Conservation (phyloP, 768 basidiomycete genomes). For the Lactarius pseudohatsudake region DNA sequence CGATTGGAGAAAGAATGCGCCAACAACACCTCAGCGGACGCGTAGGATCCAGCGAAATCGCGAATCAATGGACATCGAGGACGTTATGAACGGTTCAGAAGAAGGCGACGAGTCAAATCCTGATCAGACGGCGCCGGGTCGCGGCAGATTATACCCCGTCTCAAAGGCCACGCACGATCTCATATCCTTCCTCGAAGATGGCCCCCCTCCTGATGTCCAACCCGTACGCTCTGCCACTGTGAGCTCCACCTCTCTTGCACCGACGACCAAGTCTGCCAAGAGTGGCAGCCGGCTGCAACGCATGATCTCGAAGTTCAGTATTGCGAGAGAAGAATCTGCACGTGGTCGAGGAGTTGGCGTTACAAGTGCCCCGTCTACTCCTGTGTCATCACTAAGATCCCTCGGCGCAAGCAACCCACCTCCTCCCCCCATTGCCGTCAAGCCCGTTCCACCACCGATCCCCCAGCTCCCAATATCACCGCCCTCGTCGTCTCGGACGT, state of each 20-base stretch:
- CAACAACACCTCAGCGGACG: constrained; percentile 48
- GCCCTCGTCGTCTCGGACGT: constrained; percentile 23
- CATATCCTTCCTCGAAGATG: constrained; percentile 58
- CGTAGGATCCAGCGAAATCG: constrained; percentile 54
- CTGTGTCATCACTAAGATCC: background rate
- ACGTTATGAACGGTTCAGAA: constrained; percentile 69
- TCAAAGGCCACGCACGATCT: constrained; percentile 50
- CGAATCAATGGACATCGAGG: constrained; percentile 75
- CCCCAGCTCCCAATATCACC: constrained; percentile 24
- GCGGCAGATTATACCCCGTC: constrained; percentile 32
- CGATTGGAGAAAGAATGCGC: constrained; percentile 9
- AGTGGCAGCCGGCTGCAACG: constrained; percentile 63
- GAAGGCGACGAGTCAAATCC: constrained; percentile 45
- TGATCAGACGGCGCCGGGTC: constrained; percentile 22
- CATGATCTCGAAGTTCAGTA: constrained; percentile 78
- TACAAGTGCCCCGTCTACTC: constrained; percentile 32
- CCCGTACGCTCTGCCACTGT: constrained; percentile 22
- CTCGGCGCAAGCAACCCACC: background rate
- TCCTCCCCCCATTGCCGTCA: constrained; percentile 19
- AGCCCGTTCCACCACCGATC: constrained; percentile 26
- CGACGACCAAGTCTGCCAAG: constrained; percentile 36
- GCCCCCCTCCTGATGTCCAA: constrained; percentile 47
- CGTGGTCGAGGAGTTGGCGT: constrained; percentile 33
- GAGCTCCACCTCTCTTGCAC: constrained; percentile 25
- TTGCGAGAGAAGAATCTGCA: constrained; percentile 35